Evolutionary conservation across 192 early-diverging fungal species (phyloP), one percentile per base, ranked within the genome.

Genomic region (Entomortierella beljakovae): DNA sequence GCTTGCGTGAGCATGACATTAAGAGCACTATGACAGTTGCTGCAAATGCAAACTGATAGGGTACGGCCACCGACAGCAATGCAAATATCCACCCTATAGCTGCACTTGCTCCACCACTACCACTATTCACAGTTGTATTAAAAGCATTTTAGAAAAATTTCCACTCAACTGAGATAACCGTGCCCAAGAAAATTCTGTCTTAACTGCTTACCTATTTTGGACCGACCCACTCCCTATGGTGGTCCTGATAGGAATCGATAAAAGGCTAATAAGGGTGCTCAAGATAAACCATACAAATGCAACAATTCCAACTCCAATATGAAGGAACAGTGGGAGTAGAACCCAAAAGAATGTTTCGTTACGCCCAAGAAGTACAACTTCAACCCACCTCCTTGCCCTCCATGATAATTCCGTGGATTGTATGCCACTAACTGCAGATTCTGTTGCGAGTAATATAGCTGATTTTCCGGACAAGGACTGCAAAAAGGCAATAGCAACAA

Each of bases 31-130:
- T 49, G 65, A 89, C 86, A 4, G 88, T 87, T 13, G 88, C 85
- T 9, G 91, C 76, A 71, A 92, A 94, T 7, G 88, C 88, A 82
- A 94, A 92, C 73, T 93, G 93, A 68, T 94, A 92, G 0, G 93
- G 92, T 16, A 93, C 84, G 60, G 85, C 81, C 0, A 85, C 84
- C 22, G 86, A 84, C 1, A 93, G 90, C 51, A 92, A 53, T 8
- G 85, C 59, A 35, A 91, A 85, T 23, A 90, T 80, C 4, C 83
- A 38, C 1, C 73, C 13, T 4, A 77, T 74, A 4, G 76, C 10
- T n/a, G 38, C 59, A 6, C 28, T 61, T 3, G 26, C 25, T 31
- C 15, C 6, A 6, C 23, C 37, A 25, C 18, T 18, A 42, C 20
- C 26, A n/a, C 18, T 59, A 37, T 6, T 8, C 23, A 56, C 54